These are phyloP conservation scores for Leccinum pachyderme DNA, from an alignment of 1,284 basidiomycete species.

Conservation along the genomic window DNA sequence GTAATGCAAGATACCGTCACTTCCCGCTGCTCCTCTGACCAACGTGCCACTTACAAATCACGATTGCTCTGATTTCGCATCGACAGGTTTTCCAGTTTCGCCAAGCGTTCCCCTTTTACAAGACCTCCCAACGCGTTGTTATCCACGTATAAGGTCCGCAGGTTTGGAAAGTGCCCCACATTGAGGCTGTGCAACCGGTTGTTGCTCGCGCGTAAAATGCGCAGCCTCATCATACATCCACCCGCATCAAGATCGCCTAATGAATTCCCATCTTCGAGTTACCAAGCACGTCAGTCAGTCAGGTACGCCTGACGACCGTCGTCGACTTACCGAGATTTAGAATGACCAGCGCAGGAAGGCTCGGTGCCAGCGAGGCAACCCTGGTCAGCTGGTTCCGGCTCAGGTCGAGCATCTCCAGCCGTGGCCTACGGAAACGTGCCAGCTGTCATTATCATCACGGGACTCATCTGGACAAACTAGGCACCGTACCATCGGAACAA, in stretches of 20 bases:
- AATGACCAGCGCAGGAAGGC: constrained; percentile 60
- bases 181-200: constrained; percentile 77
- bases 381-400: constrained; percentile 72
- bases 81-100: constrained; percentile 86
- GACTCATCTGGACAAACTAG: constrained; percentile 6
- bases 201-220: constrained; percentile 83
- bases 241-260: constrained; percentile 53
- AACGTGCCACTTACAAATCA: constrained; percentile 59
- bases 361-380: constrained; percentile 58
- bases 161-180: constrained; percentile 62
- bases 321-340: constrained; percentile 76
- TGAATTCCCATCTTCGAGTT: constrained; percentile 67
- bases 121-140: constrained; percentile 71
- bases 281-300: constrained; percentile 21
- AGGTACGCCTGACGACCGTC: constrained; percentile 12
- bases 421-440: constrained; percentile 51
- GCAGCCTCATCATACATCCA: constrained; percentile 62
- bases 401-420: constrained; percentile 82
- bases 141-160: constrained; percentile 92
- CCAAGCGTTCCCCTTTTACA: constrained; percentile 53
- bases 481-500: constrained; percentile 67
- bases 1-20: constrained; percentile 39
- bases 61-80: constrained; percentile 83
- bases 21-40: constrained; percentile 24
- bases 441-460: constrained; percentile 10